phyloP scores from a whole-genome alignment of 2,329 filamentous ascomycete species.

The Thielaviopsis punctulata region DNA sequence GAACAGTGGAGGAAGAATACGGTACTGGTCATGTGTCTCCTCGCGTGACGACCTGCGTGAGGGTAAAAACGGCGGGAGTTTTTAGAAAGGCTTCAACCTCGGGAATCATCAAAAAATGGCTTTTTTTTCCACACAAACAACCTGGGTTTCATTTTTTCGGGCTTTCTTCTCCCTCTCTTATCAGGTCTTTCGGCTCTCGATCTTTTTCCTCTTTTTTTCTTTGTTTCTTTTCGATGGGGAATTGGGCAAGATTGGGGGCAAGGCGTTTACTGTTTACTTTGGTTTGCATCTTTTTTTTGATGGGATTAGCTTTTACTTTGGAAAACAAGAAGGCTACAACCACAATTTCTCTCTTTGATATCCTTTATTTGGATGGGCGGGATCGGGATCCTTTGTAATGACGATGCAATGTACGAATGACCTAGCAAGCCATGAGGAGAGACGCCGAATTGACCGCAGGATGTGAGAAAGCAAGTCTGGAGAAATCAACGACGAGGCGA shows the following conservation, averaged over 20 bases:
- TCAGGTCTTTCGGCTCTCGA: not conserved
- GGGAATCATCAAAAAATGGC: conserved; percentile 28
- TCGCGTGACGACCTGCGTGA: conserved; percentile 25
- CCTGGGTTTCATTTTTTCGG: not conserved
- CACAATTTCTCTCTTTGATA: too few species aligned
- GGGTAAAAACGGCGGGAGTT: conserved; percentile 28
- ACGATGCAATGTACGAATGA: too few species aligned
- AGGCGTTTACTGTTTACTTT: not conserved
- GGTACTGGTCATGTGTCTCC: conserved; percentile 23
- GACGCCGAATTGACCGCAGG: too few species aligned
- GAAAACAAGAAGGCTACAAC: too few species aligned
- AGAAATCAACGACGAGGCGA: too few species aligned
- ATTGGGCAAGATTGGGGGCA: not conserved
- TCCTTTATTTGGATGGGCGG: too few species aligned
- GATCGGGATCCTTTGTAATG: too few species aligned
- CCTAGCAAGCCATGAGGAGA: too few species aligned
- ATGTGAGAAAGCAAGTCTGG: too few species aligned
- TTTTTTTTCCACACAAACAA: conserved; percentile 9
- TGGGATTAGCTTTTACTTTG: too few species aligned
- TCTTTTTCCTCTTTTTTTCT: not conserved
- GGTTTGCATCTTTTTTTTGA: not conserved
- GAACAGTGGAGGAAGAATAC: conserved; percentile 20
- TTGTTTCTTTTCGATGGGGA: not conserved
- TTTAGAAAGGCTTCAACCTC: conserved; percentile 27
- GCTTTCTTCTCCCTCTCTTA: not conserved